Base-by-base conservation (phyloP, 306 rosid species). In the Cicer pinnatifidum region DNA sequence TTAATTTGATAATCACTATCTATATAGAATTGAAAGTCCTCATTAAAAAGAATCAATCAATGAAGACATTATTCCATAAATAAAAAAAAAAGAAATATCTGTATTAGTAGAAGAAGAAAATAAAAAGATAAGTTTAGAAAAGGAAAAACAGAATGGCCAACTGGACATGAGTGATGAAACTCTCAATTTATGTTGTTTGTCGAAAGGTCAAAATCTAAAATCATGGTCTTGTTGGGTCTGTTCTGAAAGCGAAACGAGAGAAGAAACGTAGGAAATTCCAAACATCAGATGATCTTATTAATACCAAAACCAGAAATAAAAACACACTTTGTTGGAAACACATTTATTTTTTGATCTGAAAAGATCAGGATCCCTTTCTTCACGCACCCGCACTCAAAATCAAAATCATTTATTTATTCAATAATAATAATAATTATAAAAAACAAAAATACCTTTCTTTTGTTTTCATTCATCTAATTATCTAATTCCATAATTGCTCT, bases 151-250 rank as follows among this genome's bases (percentile, higher is more conserved):
- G 8, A 43, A 1, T 33, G 1, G 68, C 44, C 23, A 50, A 44
- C 53, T 13, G 72, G 67, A 59, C 37, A 69, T 60, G 61, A 78
- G 9, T 65, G 70, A 62, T 68, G 38, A 78, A 63, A 64, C 61
- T 37, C 58, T 3, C 71, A 54, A 15, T 43, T 65, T 75, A 59
- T 59, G 28, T 44, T 82, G 50, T 20, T 28, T 16, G 78, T 63
- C 45, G 57, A 45, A 64, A 67, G 54, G 67, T 83, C 78, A 79
- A 70, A 9, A 67, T 44, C 84, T 4, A 50, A 52, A 75, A 83
- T 78, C 57, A 83, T 83, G 75, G 11, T 40, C 67, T 43, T 53
- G 37, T 40, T 46, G n/a, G 28, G 37, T 52, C 52, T 4, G 9
- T 63, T 44, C 74, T 46, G 16, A 71, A 78, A 69, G 59, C 44